Base-by-base conservation (phyloP, 352 stramenopile genomes). In the Thalassiosira delicatula region DNA sequence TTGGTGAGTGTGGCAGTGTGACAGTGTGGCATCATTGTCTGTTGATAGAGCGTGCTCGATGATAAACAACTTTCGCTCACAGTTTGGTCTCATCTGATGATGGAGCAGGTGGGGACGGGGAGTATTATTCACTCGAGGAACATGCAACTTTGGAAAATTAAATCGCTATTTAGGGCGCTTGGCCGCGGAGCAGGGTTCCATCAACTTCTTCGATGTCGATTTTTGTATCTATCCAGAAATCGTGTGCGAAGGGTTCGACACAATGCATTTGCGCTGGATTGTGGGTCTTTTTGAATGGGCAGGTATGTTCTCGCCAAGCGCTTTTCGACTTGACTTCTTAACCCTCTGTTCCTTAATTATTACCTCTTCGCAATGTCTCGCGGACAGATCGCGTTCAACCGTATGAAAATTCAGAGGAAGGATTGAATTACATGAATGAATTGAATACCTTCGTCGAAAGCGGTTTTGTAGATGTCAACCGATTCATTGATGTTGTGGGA, bases 211-310 rank as follows among this genome's bases (percentile, higher is more conserved):
- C 2, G 54, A 79, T 12, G 53, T 86, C 8, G 49, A 86, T 54
- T 86, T 86, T 71, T 86, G 79, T 35, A 54, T 25, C 17, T 46
- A 86, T 46, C 79, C 79, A 37, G 63, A 56, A 37, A 29, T 75
- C 56, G 70, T 86, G 17, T 91, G 85, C 59, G 44, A 67, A 2
- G 79, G 62, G 46, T 0, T 81, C 46, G 66, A 85, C 27, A 60
- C 83, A 35, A 71, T 81, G 21, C 81, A 88, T 59, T 59, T 91
- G 5, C 85, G 87, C 30, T 91, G 83, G 83, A 87, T 89, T 25
- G 53, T 79, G 17, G 79, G 83, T 5, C 83, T 87, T 63, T 89
- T 86, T 35, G 85, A 86, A 17, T 88, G 83, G 78, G n/a, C n/a
- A n/a, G n/a, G n/a, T n/a, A n/a, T n/a, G n/a, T n/a, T n/a, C n/a